Conservation (phyloP, 345 rosid genomes). For the Arabis alpina region DNA sequence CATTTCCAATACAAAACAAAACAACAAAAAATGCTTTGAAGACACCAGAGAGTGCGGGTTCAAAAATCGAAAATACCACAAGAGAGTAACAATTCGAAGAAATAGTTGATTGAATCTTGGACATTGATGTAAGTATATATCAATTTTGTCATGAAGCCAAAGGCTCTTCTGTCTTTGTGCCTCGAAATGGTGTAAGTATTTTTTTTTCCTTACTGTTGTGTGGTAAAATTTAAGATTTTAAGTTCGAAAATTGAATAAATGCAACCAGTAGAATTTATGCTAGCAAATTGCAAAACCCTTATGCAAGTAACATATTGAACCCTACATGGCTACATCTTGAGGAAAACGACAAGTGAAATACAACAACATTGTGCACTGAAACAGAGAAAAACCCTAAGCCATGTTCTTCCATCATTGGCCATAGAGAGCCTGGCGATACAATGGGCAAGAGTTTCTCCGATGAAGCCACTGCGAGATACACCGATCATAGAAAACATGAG, state of each 20-base stretch:
- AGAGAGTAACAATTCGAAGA: background rate
- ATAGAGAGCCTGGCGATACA: background rate
- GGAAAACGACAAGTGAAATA: no score
- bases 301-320: no score
- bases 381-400: no score
- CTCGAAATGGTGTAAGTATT: background rate
- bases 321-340: no score
- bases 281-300: no score
- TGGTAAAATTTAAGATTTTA: background rate
- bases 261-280: no score
- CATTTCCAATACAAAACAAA: constrained; percentile 47
- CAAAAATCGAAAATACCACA: constrained; percentile 1
- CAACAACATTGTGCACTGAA: no score
- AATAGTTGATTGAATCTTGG: no score
- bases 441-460: background rate
- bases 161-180: constrained; percentile 15
- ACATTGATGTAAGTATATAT: constrained; percentile 4
- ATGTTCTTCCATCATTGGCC: no score
- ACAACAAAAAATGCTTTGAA: constrained; percentile 47
- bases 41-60: constrained; percentile 29
- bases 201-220: background rate
- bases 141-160: constrained; percentile 25
- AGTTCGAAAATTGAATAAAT: no score
- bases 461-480: constrained; percentile 8
- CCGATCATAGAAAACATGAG: constrained; percentile 11